Evolutionary conservation across 2,329 filamentous ascomycete genomes (phyloP), one percentile per base, ranked within the genome.

Genomic region (Epichloe typhina): DNA sequence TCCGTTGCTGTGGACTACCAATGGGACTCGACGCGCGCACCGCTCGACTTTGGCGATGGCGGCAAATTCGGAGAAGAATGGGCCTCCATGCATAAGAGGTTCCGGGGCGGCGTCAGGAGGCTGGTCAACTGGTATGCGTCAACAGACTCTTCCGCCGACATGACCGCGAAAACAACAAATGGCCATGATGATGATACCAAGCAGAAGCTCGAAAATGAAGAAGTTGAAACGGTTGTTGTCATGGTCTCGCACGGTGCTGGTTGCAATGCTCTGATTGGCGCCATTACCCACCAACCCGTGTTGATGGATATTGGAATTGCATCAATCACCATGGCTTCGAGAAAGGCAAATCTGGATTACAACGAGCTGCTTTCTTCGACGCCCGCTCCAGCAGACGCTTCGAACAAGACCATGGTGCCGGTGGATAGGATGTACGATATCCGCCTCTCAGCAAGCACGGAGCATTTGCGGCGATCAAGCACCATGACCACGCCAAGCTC

Each of bases 241-340:
- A 70, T 98, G 7, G 86, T 98, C 21, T 95, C 93, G 0, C 93
- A 98, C 62, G 91, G 91, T 23, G 93, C 93, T 13, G 93, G 93
- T 40, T 95, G 91, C 68, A 98, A 98, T 69, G 93, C 93, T 2
- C 69, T 98, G 43, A 90, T 98, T 55, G 89, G 91, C 11, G 89
- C 89, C 26, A 79, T 98, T 56, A 94, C 90, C 0, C 86, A 91
- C 53, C 86, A 95, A 61, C 91, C 93, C 0, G 89, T 95, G 0
- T 75, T 98, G 13, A 80, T 95, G 61, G 90, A 97, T 62, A 85
- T 97, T 15, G 84, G 84, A 31, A 86, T 95, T 69, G 87, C 91
- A 1, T 95, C 90, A 3, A 74, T 98, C 46, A 96, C 91, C 1
- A 86, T 96, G 82, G 91, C 91, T 4, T 76, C 83, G 15, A 76